These are phyloP conservation scores for Fraxinus anomala DNA, from an alignment of 257 asterid species.

Conservation along the genomic window DNA sequence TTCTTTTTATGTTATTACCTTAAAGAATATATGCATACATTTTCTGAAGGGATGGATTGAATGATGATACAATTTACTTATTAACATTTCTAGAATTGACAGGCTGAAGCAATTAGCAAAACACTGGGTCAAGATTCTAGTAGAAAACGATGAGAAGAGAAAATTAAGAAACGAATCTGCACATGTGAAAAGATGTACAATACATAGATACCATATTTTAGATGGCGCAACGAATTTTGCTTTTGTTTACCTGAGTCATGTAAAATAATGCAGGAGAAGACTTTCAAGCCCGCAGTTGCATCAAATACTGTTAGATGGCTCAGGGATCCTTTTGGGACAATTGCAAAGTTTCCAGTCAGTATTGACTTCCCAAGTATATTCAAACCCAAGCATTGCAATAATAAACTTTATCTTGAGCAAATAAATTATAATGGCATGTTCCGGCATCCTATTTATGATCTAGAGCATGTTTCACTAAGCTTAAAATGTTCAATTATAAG, in stretches of 20 bases:
- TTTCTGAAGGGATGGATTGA: conserved; percentile 11
- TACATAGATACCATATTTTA: background rate
- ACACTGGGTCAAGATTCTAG: conserved; percentile 87
- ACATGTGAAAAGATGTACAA: conserved; percentile 42
- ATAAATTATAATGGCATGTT: no score
- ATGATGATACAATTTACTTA: background rate
- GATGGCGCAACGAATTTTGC: background rate
- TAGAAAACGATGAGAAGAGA: conserved; percentile 77
- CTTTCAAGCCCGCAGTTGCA: conserved; percentile 38
- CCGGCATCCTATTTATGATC: background rate
- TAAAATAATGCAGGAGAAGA: conserved; percentile 57
- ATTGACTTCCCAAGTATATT: conserved; percentile 83
- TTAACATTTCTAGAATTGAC: conserved; percentile 12
- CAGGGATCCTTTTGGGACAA: conserved; percentile 77
- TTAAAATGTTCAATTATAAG: no score
- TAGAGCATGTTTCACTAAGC: background rate
- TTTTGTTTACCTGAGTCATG: conserved; percentile 3
- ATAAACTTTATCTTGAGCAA: background rate
- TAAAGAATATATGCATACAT: background rate
- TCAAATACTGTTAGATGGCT: conserved; percentile 73
- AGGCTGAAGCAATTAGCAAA: conserved; percentile 90
- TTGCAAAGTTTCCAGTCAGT: conserved; percentile 70
- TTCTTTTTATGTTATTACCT: background rate
- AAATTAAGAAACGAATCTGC: conserved; percentile 59
- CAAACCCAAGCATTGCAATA: conserved; percentile 66